Evolutionary conservation across 2,329 filamentous ascomycete species (phyloP), one percentile per base, ranked within the genome.

Genomic region (Zymoseptoria crescenta): DNA sequence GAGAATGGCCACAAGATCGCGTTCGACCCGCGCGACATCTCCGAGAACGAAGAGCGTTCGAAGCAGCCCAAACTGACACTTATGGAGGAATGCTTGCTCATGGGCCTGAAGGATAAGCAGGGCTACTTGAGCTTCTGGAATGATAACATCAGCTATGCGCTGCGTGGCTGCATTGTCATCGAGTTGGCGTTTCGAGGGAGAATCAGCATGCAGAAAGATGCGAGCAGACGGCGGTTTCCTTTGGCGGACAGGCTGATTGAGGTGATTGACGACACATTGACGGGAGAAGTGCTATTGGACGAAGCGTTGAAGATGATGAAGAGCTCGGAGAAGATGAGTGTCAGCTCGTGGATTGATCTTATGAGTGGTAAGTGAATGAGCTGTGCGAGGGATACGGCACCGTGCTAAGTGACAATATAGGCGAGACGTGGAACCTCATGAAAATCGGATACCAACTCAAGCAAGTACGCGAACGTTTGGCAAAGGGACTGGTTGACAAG

Each of bases 221-320:
- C 91, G 55, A 88, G 89, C 67, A 84, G 94, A 76, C 85, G 94
- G 78, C 87, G 93, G 67, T 96, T 96, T 74, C 92, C 93, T 59
- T 81, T 97, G 61, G 87, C 93, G 67, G 94, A 99, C 77, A 85
- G 94, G 67, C 81, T 94, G 68, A 96, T 99, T 75, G 94, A 99
- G 78, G 94, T 99, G 65, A 86, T 97, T 72, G 94, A 99, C 76
- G 93, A 96, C 73, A 93, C 91, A 60, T 82, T 96, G 72, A 99
- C 94, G 5, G 94, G 94, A 68, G 94, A 99, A 79, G 94, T 97
- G 65, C 83, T 99, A 70, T 83, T 99, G 71, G 94, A 99, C 77
- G 94, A 99, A 80, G 90, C 94, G 60, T 80, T 99, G 72, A 99
- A 99, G 81, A 96, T 99, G 92, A 99, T 99, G 93, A 99, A 99